Conservation (phyloP, 2,329 filamentous ascomycete species). For the Chrysosporium queenslandicum region DNA sequence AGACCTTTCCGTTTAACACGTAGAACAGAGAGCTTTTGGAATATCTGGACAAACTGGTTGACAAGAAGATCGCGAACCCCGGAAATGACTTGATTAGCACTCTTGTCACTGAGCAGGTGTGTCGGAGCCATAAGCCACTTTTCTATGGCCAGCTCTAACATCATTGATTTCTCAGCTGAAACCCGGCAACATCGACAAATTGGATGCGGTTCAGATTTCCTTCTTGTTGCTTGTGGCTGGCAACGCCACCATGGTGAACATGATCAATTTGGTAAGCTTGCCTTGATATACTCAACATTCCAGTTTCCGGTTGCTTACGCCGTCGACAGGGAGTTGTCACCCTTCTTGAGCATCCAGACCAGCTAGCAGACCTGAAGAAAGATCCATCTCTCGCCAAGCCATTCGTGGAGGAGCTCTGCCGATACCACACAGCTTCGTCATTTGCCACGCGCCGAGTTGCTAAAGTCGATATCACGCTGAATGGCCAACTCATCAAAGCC, state of each 20-base stretch:
- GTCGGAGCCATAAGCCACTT: neutral
- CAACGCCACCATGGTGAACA: constrained; percentile 46
- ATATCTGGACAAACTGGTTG: constrained; percentile 39
- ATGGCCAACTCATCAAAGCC: constrained; percentile 36
- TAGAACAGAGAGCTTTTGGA: constrained; percentile 34
- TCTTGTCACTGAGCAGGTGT: constrained; percentile 22
- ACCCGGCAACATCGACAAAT: constrained; percentile 24
- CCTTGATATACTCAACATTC: neutral
- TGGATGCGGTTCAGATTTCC: constrained; percentile 37
- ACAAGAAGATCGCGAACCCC: constrained; percentile 33
- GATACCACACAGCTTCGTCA: constrained; percentile 41
- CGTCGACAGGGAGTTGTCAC: constrained; percentile 35
- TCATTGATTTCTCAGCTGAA: constrained; percentile 16
- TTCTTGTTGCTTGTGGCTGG: constrained; percentile 44
- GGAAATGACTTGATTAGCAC: constrained; percentile 41
- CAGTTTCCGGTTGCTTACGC: constrained; percentile 10
- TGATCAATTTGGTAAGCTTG: constrained; percentile 36
- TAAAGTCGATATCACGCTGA: constrained; percentile 39
- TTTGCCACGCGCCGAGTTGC: constrained; percentile 42
- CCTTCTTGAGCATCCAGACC: constrained; percentile 37
- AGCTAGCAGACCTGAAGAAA: constrained; percentile 35
- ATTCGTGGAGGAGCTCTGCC: constrained; percentile 43
- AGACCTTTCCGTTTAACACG: neutral
- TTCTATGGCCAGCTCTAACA: neutral
- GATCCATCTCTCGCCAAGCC: constrained; percentile 30